These are phyloP conservation scores for Glycine latifolia DNA, from an alignment of 306 rosid species.

Conservation along the genomic window DNA sequence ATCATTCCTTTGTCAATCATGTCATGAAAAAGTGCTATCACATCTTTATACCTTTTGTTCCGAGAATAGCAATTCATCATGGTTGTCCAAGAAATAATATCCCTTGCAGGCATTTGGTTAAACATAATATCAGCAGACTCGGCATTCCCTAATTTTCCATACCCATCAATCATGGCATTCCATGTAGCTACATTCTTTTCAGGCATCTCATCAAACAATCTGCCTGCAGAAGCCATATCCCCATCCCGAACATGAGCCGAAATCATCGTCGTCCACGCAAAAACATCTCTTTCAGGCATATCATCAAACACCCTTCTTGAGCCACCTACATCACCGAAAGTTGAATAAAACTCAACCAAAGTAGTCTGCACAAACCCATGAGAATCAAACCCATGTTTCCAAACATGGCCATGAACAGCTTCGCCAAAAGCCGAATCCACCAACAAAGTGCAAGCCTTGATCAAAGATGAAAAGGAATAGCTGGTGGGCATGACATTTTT, in stretches of 20 bases:
- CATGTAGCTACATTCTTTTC: slow-evolving; percentile 66
- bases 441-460: slow-evolving; percentile 66
- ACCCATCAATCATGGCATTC: slow-evolving; percentile 84
- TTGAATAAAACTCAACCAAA: slow-evolving; percentile 71
- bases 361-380: slow-evolving; percentile 79
- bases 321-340: slow-evolving; percentile 43
- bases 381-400: slow-evolving; percentile 69
- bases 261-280: slow-evolving; percentile 81
- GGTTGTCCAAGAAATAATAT: slow-evolving; percentile 80
- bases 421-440: slow-evolving; percentile 52
- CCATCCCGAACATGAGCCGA: slow-evolving; percentile 55
- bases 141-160: slow-evolving; percentile 60
- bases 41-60: slow-evolving; percentile 58
- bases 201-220: slow-evolving; percentile 65
- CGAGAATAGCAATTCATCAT: slow-evolving; percentile 71
- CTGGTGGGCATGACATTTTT: slow-evolving; percentile 61
- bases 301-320: slow-evolving; percentile 69
- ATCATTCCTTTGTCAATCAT: slow-evolving; percentile 60
- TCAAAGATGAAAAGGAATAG: slow-evolving; percentile 69
- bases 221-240: slow-evolving; percentile 63
- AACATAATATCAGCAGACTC: slow-evolving; percentile 65
- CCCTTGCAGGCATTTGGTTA: slow-evolving; percentile 62
- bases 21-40: slow-evolving; percentile 58
- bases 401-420: slow-evolving; percentile 66
- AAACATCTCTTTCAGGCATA: slow-evolving; percentile 69